These are phyloP conservation scores for Sonneratia caseolaris DNA, from an alignment of 345 rosid genomes.

Conservation along the genomic window DNA sequence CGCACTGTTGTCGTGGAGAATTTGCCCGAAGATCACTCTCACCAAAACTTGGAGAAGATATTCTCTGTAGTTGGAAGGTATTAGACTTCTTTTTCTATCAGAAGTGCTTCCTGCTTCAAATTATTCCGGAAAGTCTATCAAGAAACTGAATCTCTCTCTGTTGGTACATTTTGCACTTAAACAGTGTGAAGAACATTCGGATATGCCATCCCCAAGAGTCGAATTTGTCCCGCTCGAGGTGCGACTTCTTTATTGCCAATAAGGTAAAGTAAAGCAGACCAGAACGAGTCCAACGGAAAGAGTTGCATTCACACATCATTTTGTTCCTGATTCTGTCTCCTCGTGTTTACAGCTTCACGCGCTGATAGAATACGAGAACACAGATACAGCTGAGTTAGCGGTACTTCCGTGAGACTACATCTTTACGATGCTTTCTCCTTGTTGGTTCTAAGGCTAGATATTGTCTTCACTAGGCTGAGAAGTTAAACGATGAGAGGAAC, in stretches of 20 bases:
- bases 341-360: constrained; percentile 63
- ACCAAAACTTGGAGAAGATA: constrained; percentile 82
- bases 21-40: constrained; percentile 96
- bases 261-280: constrained; percentile 36
- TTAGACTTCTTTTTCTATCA: not conserved
- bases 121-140: not conserved
- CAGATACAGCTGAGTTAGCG: constrained; percentile 72
- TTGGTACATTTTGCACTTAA: constrained; percentile 2
- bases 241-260: constrained; percentile 62
- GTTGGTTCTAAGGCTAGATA: constrained; percentile 4
- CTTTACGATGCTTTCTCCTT: not conserved
- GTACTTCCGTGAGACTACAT: constrained; percentile 25
- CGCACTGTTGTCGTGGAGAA: constrained; percentile 88
- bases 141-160: not conserved
- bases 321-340: constrained; percentile 2
- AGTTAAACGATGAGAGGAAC: constrained; percentile 80
- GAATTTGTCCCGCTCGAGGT: constrained; percentile 55
- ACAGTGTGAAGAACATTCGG: constrained; percentile 75
- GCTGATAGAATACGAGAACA: constrained; percentile 69
- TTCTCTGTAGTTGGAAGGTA: constrained; percentile 82
- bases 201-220: constrained; percentile 92
- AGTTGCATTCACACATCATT: not conserved
- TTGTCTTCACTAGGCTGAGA: constrained; percentile 42
- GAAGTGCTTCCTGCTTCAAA: not conserved
- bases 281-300: too few relatives aligned